phyloP scores from a whole-genome alignment of 192 early-diverging fungal genomes.

The Podila minutissima region DNA sequence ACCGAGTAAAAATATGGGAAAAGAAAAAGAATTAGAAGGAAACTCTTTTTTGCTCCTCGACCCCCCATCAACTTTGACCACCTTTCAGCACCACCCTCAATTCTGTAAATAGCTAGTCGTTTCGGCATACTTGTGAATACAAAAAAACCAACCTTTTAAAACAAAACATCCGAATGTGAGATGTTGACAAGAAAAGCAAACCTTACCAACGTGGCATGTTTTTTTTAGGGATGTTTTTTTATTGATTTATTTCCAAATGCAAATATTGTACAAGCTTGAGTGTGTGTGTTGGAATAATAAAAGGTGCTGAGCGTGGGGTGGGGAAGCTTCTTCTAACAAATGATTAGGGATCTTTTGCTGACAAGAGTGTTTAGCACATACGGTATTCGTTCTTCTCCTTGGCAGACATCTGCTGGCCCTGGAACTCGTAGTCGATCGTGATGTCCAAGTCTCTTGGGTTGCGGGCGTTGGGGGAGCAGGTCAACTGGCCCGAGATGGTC shows the following conservation, averaged over 20 bases:
- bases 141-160: no score
- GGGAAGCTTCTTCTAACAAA: neutral
- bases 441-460: conserved; percentile 98
- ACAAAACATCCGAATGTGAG: no score
- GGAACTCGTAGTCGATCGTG: conserved; percentile 64
- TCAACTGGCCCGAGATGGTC: conserved; percentile 63
- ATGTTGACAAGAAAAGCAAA: no score
- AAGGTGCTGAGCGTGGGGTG: neutral
- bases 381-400: conserved; percentile 57
- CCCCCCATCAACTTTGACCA: neutral
- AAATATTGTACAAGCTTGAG: no score
- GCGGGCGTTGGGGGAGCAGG: conserved; percentile 71
- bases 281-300: neutral
- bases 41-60: neutral
- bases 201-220: no score
- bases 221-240: no score
- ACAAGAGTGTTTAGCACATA: conserved; percentile 37
- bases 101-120: conserved; percentile 3
- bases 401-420: conserved; percentile 35
- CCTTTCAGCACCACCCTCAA: neutral
- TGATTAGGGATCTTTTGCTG: neutral
- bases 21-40: neutral
- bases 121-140: no score
- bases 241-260: no score
- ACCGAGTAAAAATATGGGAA: conserved; percentile 5